Evolutionary conservation across 2,329 filamentous ascomycete species (phyloP), one percentile per base, ranked within the genome.

Genomic region (Graphiopsis chlorocephala): DNA sequence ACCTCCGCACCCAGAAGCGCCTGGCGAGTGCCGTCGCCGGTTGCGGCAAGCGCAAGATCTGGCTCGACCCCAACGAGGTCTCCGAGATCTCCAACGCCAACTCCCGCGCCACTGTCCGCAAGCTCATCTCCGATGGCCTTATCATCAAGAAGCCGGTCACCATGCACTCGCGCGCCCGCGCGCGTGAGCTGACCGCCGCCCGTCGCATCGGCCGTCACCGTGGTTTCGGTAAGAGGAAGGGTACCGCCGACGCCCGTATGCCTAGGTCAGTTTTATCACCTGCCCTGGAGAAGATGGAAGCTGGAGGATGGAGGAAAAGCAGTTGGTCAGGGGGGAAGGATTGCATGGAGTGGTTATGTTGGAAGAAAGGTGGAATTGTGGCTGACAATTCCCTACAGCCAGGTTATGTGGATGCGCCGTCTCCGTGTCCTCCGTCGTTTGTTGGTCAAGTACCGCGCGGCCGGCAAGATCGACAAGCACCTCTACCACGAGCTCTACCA

Each of bases 401-500:
- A 97, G 86, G 87, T 99, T 77, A 88, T 98, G 79, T 99, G 95
- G 95, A 99, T 99, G 95, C 93, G 96, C 85, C 94, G 95, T 81
- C 93, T 96, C 81, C 93, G 96, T 85, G 94, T 99, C 82, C 93
- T 99, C 85, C 94, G 95, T 82, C 95, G 95, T 82, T 91, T 99
- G 69, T 88, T 99, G 76, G 95, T 97, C 87, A 98, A 98, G 89
- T 99, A 99, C 89, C 95, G 95, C 84, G 94, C 94, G 83, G 91
- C 91, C 79, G 96, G 96, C 84, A 99, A 99, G 91, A 99, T 99
- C 82, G 95, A 99, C 87, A 99, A 99, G 90, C 95, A 99, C 88
- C 93, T 99, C 70, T 99, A 99, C 90, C 95, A 99, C 89, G 93
- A 98, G 87, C 92, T 99, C 75, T 99, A 99, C 89, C 95, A 97